Evolutionary conservation across 2,329 filamentous ascomycete species (phyloP).

Genomic region (Colletotrichum scovillei): DNA sequence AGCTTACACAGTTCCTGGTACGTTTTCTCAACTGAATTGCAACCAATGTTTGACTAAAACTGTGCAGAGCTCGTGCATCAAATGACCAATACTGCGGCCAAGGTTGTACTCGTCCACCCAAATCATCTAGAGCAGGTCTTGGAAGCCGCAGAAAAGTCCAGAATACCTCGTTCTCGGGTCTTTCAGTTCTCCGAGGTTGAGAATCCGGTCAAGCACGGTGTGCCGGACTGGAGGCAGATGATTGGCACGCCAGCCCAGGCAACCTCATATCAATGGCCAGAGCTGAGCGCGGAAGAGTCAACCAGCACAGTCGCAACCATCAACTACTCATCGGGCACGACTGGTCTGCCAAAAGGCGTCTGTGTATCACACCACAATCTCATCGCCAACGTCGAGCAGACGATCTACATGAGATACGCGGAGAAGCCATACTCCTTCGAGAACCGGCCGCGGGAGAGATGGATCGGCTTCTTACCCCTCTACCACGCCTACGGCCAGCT

Average conservation of each 20-base stretch:
- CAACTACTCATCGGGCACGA: slow-evolving; percentile 64
- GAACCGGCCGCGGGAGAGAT: slow-evolving; percentile 56
- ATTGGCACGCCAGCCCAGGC: slow-evolving; percentile 47
- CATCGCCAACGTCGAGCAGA: slow-evolving; percentile 62
- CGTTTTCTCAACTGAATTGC: slow-evolving; percentile 27
- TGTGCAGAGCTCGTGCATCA: slow-evolving; percentile 61
- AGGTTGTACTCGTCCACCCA: slow-evolving; percentile 61
- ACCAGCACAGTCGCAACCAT: slow-evolving; percentile 52
- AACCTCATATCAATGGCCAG: slow-evolving; percentile 53
- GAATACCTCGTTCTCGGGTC: slow-evolving; percentile 54
- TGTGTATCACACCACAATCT: slow-evolving; percentile 61
- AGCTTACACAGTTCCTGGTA: slow-evolving; percentile 59
- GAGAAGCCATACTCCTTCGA: slow-evolving; percentile 48
- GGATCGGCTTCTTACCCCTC: slow-evolving; percentile 73
- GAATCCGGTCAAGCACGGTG: slow-evolving; percentile 43
- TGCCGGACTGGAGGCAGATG: slow-evolving; percentile 56
- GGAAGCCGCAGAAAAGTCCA: slow-evolving; percentile 53
- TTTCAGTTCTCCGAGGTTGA: slow-evolving; percentile 60
- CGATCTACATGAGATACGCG: slow-evolving; percentile 56
- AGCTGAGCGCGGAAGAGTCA: slow-evolving; percentile 49
- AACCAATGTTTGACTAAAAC: slow-evolving; percentile 5
- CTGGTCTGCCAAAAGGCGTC: slow-evolving; percentile 63
- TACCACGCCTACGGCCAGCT: slow-evolving; percentile 72
- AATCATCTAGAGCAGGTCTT: slow-evolving; percentile 55
- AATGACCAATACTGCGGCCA: slow-evolving; percentile 61